Base-by-base conservation (phyloP, 2,329 filamentous ascomycete genomes). In the Ceratocystis destructans region DNA sequence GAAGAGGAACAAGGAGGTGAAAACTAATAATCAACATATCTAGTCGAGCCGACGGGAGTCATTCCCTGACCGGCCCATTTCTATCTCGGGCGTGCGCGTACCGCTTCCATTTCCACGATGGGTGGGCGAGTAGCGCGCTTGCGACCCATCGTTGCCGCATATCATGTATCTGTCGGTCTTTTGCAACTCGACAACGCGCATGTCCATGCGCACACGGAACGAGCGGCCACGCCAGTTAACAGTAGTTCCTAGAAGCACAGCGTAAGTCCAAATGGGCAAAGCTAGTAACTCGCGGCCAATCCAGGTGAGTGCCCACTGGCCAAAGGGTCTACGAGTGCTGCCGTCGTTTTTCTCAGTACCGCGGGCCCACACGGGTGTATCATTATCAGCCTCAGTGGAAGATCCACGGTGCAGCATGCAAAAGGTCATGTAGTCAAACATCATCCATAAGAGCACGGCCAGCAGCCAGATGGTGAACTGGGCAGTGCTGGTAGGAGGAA, bases 251-350 rank as follows among this genome's bases (percentile, higher is more conserved):
- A 93, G 87, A 71, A 90, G 84, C 22, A 96, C 89, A 0, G 94
- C 94, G 83, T 87, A 91, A 0, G 84, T 78, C 94, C 94, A 99
- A 68, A 99, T 87, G 0, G 92, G 92, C 59, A 96, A 78, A 0
- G 94, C 92, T 7, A 96, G 79, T 0, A 83, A 70, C 76, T 99
- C 94, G 41, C 94, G 81, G 0, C 88, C 90, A 0, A 96, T 71
- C 94, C 95, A 99, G 0, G 92, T 88, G 5, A 81, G 73, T 3
- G 94, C 72, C 89, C 91, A 99, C 70, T 88, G 81, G 0, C 74
- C 69, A 66, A 94, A 87, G 0, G 80, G 76, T 46, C 89, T 79
- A 75, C 77, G 68, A 72, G 79, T 73, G 65, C 77, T 72, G 46
- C 78, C 72, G 71, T 77, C 72, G 63, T 65, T 67, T 37, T 74